phyloP scores from a whole-genome alignment of 2,329 filamentous ascomycete genomes.

The Neurospora sp. region DNA sequence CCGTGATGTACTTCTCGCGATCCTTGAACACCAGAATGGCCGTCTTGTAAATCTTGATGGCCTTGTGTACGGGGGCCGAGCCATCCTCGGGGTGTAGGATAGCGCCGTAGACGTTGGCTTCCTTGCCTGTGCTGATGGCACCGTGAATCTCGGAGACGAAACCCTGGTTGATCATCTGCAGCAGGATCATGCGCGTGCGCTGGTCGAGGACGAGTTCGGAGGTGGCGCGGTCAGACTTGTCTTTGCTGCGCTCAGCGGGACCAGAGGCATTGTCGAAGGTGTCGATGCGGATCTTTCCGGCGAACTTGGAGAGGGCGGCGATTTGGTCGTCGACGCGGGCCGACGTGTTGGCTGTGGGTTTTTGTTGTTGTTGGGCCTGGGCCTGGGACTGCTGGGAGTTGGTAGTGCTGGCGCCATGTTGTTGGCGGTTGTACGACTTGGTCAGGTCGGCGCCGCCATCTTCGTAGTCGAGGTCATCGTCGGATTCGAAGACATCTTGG shows the following conservation, averaged over 20 bases:
- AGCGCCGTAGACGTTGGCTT: slow-evolving; percentile 96
- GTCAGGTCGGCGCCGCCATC: slow-evolving; percentile 58
- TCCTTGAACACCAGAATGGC: slow-evolving; percentile 97
- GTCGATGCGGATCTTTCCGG: slow-evolving; percentile 74
- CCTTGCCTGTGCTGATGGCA: slow-evolving; percentile 91
- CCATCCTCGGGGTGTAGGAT: slow-evolving; percentile 50
- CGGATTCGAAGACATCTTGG: slow-evolving; percentile 37
- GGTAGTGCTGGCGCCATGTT: slow-evolving; percentile 37
- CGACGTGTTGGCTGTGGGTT: slow-evolving; percentile 67
- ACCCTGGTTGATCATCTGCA: slow-evolving; percentile 91
- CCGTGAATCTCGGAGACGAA: slow-evolving; percentile 88
- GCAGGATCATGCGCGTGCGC: slow-evolving; percentile 84
- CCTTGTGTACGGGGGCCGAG: slow-evolving; percentile 54
- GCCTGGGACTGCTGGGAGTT: slow-evolving; percentile 24
- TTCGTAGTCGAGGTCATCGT: slow-evolving; percentile 52
- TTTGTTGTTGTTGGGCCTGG: slow-evolving; percentile 62
- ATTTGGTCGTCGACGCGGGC: slow-evolving; percentile 82
- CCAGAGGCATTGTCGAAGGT: slow-evolving; percentile 38
- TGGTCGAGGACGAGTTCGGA: slow-evolving; percentile 92
- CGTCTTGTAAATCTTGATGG: slow-evolving; percentile 99
- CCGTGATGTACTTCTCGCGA: slow-evolving; percentile 87
- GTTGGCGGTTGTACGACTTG: slow-evolving; percentile 81
- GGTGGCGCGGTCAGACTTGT: slow-evolving; percentile 88
- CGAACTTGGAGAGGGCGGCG: slow-evolving; percentile 72
- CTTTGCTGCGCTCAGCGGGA: slow-evolving; percentile 50